Conservation (phyloP, 2,329 filamentous ascomycete species). For the Pseudogymnoascus sp. region DNA sequence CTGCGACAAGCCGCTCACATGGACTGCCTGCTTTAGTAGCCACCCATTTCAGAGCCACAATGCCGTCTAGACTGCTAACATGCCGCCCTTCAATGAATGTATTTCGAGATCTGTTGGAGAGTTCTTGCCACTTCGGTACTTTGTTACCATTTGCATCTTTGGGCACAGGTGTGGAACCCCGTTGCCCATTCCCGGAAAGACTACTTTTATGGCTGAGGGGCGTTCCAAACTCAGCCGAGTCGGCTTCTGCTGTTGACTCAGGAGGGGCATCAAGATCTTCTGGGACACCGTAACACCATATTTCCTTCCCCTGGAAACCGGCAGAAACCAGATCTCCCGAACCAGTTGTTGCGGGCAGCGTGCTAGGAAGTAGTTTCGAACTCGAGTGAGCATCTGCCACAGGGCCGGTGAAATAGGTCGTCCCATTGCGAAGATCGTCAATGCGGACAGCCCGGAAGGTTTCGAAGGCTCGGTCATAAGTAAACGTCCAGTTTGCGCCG, state of each 20-base stretch:
- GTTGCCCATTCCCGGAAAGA: neutral
- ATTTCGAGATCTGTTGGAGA: slow-evolving; percentile 63
- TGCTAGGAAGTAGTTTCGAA: slow-evolving; percentile 58
- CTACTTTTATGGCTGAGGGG: neutral
- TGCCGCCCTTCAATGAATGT: slow-evolving; percentile 62
- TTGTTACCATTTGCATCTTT: slow-evolving; percentile 23
- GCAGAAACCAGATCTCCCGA: slow-evolving; percentile 65
- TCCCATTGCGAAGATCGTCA: slow-evolving; percentile 67
- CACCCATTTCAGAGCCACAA: slow-evolving; percentile 67
- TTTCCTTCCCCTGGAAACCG: slow-evolving; percentile 62
- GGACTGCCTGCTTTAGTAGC: slow-evolving; percentile 42
- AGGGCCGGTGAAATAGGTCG: slow-evolving; percentile 72
- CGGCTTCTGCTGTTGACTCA: slow-evolving; percentile 26
- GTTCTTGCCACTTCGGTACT: slow-evolving; percentile 60
- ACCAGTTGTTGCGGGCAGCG: slow-evolving; percentile 61
- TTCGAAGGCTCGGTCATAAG: slow-evolving; percentile 69
- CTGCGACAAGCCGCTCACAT: slow-evolving; percentile 57
- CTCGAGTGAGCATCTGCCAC: slow-evolving; percentile 44
- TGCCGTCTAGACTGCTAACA: slow-evolving; percentile 56
- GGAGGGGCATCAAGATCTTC: slow-evolving; percentile 60
- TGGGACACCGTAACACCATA: slow-evolving; percentile 76
- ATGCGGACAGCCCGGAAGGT: slow-evolving; percentile 71
- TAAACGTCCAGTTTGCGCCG: slow-evolving; percentile 69
- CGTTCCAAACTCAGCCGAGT: slow-evolving; percentile 6
- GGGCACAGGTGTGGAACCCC: slow-evolving; percentile 2